Evolutionary conservation across 306 rosid species (phyloP).

Genomic region (Alnus glutinosa): DNA sequence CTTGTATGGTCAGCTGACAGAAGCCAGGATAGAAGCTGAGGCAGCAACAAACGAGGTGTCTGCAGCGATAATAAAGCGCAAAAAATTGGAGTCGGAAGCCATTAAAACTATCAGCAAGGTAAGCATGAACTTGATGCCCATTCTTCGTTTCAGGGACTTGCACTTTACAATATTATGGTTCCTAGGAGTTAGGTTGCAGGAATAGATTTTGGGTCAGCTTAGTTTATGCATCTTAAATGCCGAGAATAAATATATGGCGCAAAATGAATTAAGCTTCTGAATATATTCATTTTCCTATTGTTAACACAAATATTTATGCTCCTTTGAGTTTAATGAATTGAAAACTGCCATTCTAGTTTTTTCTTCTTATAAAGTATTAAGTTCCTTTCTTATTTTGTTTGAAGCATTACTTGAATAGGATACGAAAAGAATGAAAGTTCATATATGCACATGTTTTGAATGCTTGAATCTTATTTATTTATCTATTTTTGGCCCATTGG

Average conservation of each 20-base stretch:
- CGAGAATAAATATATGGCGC: not conserved
- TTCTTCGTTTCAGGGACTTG: slow-evolving; percentile 5
- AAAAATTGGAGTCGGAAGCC: slow-evolving; percentile 61
- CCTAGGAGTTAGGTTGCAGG: slow-evolving; percentile 3
- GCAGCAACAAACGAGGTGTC: slow-evolving; percentile 40
- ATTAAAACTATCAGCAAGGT: slow-evolving; percentile 64
- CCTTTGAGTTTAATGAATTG: slow-evolving; percentile 18
- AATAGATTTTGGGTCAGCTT: not conserved
- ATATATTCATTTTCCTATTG: slow-evolving; percentile 13
- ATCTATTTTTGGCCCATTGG: not conserved
- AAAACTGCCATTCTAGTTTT: slow-evolving; percentile 11
- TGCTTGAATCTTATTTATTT: not conserved
- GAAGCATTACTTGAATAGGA: slow-evolving; percentile 17
- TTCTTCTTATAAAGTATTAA: slow-evolving; percentile 14
- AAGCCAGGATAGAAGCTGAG: slow-evolving; percentile 53
- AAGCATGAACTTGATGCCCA: slow-evolving; percentile 19
- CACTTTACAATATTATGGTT: not conserved
- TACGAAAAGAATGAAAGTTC: slow-evolving; percentile 12
- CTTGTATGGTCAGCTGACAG: slow-evolving; percentile 42
- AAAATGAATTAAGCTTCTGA: not conserved
- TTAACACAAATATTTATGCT: slow-evolving; percentile 9
- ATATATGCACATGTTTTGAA: not conserved
- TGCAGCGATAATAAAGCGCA: slow-evolving; percentile 39
- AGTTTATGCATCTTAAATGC: not conserved
- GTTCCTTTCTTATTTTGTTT: slow-evolving; percentile 4